Evolutionary conservation across 805 yeast species (phyloP), one percentile per base, ranked within the genome.

Genomic region (Ascoidea rubescens): DNA sequence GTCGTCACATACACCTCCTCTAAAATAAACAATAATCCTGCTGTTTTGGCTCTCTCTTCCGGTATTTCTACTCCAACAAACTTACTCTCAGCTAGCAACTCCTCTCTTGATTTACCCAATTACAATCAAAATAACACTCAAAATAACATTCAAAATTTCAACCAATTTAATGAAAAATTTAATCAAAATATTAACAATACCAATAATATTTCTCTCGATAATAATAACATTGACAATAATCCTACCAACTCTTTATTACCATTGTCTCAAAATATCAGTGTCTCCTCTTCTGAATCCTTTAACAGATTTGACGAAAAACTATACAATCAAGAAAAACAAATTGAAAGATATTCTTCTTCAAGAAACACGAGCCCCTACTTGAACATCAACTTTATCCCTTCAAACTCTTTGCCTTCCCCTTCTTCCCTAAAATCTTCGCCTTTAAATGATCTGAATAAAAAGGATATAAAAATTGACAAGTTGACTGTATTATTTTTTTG

Each of bases 401-500:
- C 43, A 37, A 37, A 37, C 14, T 10, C 14, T 10, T 10, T 8
- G 8, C 8, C 8, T 37, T 37, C 43, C 14, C 43, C 43, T 37
- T 37, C 43, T 10, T 37, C 43, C 8, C 8, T 10, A 10, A 2
- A 10, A 37, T 10, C 14, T 14, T 10, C 2, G 8, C 43, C 50
- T 52, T 55, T 52, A 44, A 53, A 53, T 46, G 55, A 57, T 49
- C 57, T 55, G 43, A 52, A 60, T 50, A 53, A 66, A 45, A 57
- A 60, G 45, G 52, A 60, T 49, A 52, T 55, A 16, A 79, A 82
- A 60, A 62, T 82, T 45, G 91, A 84, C 63, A 85, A 85, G 59
- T 70, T 84, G 53, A 79, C 88, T 4, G 83, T 85, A 42, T 67
- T 84, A 55, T 77, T 79, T 59, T 83, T 80, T 61, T 84, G 91